Conservation (phyloP, 2,329 filamentous ascomycete genomes). For the Clonostachys solani region DNA sequence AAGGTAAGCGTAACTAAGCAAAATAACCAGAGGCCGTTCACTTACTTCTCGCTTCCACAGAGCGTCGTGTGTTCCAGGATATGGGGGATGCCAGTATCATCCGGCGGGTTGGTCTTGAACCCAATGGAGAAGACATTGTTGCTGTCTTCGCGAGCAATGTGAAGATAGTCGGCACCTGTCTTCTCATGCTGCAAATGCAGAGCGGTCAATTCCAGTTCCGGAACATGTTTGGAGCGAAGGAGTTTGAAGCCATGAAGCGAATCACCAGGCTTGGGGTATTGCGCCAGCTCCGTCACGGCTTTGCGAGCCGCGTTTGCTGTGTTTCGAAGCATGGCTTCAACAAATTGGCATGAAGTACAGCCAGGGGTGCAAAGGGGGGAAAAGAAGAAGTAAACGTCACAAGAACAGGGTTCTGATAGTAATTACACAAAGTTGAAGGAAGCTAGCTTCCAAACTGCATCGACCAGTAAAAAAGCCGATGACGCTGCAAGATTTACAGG, state of each 20-base stretch:
- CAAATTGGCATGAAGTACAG: background rate
- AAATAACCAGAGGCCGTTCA: constrained; percentile 2
- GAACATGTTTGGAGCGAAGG: constrained; percentile 83
- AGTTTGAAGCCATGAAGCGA: constrained; percentile 93
- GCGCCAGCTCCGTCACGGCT: constrained; percentile 72
- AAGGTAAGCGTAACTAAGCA: constrained; percentile 16
- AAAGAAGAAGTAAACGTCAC: background rate
- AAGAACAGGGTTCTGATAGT: too few relatives aligned
- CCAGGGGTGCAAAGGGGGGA: background rate
- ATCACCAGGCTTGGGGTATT: constrained; percentile 75
- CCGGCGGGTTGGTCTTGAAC: constrained; percentile 97
- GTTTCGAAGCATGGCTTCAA: constrained; percentile 42
- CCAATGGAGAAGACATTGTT: constrained; percentile 99
- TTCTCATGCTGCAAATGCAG: constrained; percentile 89
- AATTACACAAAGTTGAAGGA: too few relatives aligned
- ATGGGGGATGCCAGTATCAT: constrained; percentile 93
- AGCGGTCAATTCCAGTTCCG: constrained; percentile 89
- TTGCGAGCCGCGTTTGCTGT: constrained; percentile 47
- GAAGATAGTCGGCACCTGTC: constrained; percentile 92
- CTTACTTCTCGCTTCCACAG: constrained; percentile 88
- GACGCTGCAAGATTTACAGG: too few relatives aligned
- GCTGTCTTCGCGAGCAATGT: constrained; percentile 89
- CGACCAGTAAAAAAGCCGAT: too few relatives aligned
- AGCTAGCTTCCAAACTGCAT: too few relatives aligned
- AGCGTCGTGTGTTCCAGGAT: constrained; percentile 97